Percentiles rank a stretch among this genome's conserved stretches.
These are phyloP conservation scores for Chalciporus pseudorubinellus DNA, from an alignment of 768 basidiomycete genomes.

Conservation along the genomic window DNA sequence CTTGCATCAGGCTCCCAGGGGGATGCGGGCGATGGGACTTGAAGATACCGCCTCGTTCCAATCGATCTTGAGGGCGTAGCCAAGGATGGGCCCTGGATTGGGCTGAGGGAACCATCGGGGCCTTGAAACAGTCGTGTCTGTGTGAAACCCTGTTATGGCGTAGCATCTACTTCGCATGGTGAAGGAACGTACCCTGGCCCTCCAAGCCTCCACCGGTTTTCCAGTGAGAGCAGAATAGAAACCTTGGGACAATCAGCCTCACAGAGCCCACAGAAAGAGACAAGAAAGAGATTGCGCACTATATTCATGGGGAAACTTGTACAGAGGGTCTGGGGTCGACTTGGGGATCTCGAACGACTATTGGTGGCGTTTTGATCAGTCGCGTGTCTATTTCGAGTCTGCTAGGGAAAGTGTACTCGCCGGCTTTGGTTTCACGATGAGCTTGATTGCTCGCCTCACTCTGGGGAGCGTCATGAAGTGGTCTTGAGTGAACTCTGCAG, in stretches of 20 bases:
- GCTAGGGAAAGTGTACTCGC: constrained; percentile 13
- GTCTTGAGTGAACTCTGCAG: neutral
- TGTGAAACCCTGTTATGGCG: neutral
- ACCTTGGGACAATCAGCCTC: constrained; percentile 11
- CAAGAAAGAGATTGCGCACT: constrained; percentile 8
- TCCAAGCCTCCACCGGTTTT: constrained; percentile 19
- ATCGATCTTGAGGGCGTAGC: neutral
- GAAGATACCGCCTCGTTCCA: constrained; percentile 11
- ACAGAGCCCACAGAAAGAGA: neutral
- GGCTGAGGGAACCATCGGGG: neutral
- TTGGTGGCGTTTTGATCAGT: neutral
- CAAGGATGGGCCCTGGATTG: neutral
- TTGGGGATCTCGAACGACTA: constrained; percentile 29
- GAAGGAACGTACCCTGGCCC: neutral
- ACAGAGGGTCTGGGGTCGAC: constrained; percentile 25
- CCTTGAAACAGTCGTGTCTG: constrained; percentile 1
- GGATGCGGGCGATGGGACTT: constrained; percentile 13
- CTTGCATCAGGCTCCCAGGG: constrained; percentile 11
- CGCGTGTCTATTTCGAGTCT: neutral
- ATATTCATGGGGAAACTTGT: constrained; percentile 25
- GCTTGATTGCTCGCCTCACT: constrained; percentile 15
- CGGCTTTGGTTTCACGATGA: constrained; percentile 31
- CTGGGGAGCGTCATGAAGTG: constrained; percentile 11
- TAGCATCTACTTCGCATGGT: neutral
- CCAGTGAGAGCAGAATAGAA: constrained; percentile 23